Percentiles rank a stretch among this genome's conserved stretches.
Conservation (phyloP, 2,329 filamentous ascomycete species). For the Lecanosticta acicola region DNA sequence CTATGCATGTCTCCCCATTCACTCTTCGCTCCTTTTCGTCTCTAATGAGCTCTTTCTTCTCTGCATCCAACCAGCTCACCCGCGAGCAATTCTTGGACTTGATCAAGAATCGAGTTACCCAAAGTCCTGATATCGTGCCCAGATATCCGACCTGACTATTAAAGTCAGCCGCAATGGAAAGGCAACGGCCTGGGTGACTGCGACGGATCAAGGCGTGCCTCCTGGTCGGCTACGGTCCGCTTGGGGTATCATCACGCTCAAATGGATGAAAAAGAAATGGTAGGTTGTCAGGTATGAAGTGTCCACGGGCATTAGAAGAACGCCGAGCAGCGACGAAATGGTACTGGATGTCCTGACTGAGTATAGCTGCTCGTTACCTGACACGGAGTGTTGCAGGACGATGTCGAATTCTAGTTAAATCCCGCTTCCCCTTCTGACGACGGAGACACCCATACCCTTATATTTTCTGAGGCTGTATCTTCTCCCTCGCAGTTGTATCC, state of each 20-base stretch:
- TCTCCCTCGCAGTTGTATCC: not conserved
- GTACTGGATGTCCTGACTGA: too few species aligned
- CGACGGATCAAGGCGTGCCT: not conserved
- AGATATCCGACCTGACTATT: not conserved
- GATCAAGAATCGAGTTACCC: too few species aligned
- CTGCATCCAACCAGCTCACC: too few species aligned
- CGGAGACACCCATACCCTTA: not conserved
- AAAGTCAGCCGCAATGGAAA: not conserved
- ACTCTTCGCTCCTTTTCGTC: too few species aligned
- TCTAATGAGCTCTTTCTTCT: too few species aligned
- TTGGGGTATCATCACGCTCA: not conserved
- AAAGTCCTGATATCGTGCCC: not conserved
- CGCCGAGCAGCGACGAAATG: not conserved
- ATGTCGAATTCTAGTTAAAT: too few species aligned
- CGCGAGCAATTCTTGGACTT: not conserved
- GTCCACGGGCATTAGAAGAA: not conserved
- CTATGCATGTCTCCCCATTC: too few species aligned
- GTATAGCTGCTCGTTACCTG: too few species aligned
- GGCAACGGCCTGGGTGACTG: not conserved
- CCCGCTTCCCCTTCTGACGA: too few species aligned
- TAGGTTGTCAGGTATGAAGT: not conserved
- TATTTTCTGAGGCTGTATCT: not conserved
- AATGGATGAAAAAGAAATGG: not conserved
- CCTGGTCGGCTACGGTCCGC: not conserved
- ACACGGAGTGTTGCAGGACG: too few species aligned